Base-by-base conservation (phyloP, 176 grass and related monocot genomes). In the Ananas comosus region DNA sequence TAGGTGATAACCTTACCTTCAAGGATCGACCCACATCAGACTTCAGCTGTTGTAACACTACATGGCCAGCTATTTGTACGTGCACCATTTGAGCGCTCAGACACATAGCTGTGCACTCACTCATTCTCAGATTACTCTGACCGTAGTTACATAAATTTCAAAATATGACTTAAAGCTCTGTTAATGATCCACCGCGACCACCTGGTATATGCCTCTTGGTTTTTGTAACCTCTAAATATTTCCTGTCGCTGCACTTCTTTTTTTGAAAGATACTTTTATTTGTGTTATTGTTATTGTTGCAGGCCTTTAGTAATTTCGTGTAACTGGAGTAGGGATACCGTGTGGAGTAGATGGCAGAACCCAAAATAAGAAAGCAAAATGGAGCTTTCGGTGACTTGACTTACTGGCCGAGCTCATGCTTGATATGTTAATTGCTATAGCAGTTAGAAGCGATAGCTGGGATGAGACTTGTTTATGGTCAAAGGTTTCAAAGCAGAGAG, bases 11-110 rank as follows among this genome's bases (percentile, higher is more conserved):
- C 85, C 63, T 83, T 97, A 65, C 93, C 93, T 65, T 87, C 78
- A 3, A 78, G 93, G 29, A 97, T 97, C n/a, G 89, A 97, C 87
- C 93, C 93, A 11, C 93, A 97, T 76, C 86, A 97, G 86, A 97
- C 93, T 42, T 97, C 93, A 1, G 93, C 93, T 42, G 86, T 97
- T 50, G 93, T 97, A 33, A 97, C 89, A 10, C 89, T 97, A 75
- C 93, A 97, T 25, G 93, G 93, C 53, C 93, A 97, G 78, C 82
- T 97, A 74, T 97, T 97, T 53, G 93, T 92, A 12, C 93, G 93
- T 64, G 93, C 85, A 18, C 93, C 93, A 48, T 97, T 92, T 72
- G 93, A 91, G 66, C 82, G 83, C 69, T 71, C 83, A 24, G 86
- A 89, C 76, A 75, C 82, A 80, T 87, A 89, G 80, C 66, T 80